Percentiles rank a stretch among this genome's conserved stretches.
These are phyloP conservation scores for Oryza punctata DNA, from an alignment of 176 grass and related monocot species.

Conservation along the genomic window DNA sequence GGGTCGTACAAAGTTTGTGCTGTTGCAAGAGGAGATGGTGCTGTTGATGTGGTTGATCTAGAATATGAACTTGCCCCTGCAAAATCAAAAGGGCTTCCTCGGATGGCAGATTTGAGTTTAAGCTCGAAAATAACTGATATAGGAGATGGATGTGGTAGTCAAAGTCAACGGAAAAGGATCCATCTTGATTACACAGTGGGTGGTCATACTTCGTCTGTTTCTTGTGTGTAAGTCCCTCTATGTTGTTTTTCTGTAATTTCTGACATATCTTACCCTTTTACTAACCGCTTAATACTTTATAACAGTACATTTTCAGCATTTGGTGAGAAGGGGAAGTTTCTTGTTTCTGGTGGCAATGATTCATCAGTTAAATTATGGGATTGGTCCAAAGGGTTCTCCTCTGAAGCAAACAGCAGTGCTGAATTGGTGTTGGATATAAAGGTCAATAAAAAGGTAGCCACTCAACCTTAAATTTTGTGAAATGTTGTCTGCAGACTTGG, in stretches of 20 bases:
- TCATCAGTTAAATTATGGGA: constrained; percentile 86
- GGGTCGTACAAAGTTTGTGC: constrained; percentile 76
- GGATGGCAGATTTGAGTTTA: constrained; percentile 17
- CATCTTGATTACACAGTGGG: constrained; percentile 73
- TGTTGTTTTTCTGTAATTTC: constrained; percentile 6
- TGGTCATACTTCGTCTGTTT: constrained; percentile 85
- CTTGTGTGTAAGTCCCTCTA: constrained; percentile 76
- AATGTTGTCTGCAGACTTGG: background rate
- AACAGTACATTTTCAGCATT: constrained; percentile 87
- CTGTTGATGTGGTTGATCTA: constrained; percentile 81
- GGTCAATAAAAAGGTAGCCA: constrained; percentile 77
- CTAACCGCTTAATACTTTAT: constrained; percentile 41
- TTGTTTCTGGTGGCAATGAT: constrained; percentile 95
- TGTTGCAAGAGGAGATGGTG: constrained; percentile 93
- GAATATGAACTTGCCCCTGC: constrained; percentile 61
- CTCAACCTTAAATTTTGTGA: constrained; percentile 28
- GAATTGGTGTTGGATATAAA: constrained; percentile 71
- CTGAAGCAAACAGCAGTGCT: constrained; percentile 53
- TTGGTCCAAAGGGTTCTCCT: constrained; percentile 79
- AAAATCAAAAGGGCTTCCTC: constrained; percentile 55
- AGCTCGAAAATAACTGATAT: constrained; percentile 49
- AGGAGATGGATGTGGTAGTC: constrained; percentile 47
- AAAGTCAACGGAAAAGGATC: constrained; percentile 55
- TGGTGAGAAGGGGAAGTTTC: constrained; percentile 83
- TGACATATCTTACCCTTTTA: constrained; percentile 23